phyloP scores from a whole-genome alignment of 495 filamentous ascomycete species.

The Hyaloscypha finlandica region DNA sequence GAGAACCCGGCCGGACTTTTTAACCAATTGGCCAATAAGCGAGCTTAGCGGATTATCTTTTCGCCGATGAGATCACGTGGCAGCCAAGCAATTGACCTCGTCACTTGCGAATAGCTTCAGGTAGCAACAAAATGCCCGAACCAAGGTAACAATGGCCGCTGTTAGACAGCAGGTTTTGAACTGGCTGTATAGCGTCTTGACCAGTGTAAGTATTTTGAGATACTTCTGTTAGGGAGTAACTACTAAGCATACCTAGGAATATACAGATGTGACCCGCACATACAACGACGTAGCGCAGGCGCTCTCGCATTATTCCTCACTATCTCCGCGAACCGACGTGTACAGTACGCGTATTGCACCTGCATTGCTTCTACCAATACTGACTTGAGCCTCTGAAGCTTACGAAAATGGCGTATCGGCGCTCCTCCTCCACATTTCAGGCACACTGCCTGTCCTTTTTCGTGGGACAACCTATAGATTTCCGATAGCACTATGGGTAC shows the following conservation, averaged over 20 bases:
- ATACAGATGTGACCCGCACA: conserved; percentile 85
- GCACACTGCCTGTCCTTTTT: conserved; percentile 85
- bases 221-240: not conserved
- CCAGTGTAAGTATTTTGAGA: conserved; percentile 58
- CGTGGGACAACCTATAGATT: conserved; percentile 90
- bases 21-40: not conserved
- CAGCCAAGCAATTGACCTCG: conserved; percentile 1
- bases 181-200: conserved; percentile 92
- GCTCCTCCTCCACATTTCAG: conserved; percentile 82
- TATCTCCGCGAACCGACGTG: conserved; percentile 91
- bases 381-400: conserved; percentile 50
- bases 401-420: conserved; percentile 87
- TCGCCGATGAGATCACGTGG: conserved; percentile 2
- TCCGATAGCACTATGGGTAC: conserved; percentile 93
- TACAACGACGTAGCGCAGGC: conserved; percentile 88
- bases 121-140: conserved; percentile 17
- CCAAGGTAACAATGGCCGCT: conserved; percentile 57
- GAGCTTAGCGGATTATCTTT: conserved; percentile 6
- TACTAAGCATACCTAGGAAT: conserved; percentile 63
- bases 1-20: no score
- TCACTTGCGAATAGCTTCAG: conserved; percentile 18
- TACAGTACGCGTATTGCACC: conserved; percentile 64
- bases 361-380: not conserved
- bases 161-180: conserved; percentile 87
- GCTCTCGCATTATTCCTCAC: conserved; percentile 77